Base-by-base conservation (phyloP, 352 stramenopile genomes). In the Phytophthora melonis region DNA sequence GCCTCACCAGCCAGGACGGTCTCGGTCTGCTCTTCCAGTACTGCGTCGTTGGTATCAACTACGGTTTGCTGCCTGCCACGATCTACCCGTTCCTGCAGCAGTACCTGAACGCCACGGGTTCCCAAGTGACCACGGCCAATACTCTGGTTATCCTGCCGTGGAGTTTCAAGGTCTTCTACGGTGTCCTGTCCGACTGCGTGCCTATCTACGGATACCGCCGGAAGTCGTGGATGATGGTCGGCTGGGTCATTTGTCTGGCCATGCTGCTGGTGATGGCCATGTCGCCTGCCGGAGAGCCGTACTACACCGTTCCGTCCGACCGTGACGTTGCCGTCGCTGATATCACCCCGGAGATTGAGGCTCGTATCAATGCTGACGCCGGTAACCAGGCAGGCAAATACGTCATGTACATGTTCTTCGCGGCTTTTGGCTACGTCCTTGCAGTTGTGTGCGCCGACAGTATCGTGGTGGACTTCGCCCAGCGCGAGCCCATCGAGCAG, bases 141-240 rank as follows among this genome's bases (percentile, higher is more conserved):
- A 74, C 73, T 2, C 63, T 93, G 49, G 75, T 93, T 2, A 81
- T 79, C 58, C 67, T 92, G 11, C 83, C 81, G 32, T 93, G 86
- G 86, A 83, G 68, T 30, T 93, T 92, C 70, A 93, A 95, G 70
- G 78, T 90, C 14, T 74, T 74, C 54, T 77, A 77, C 54, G 70
- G 70, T 27, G 64, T 69, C 14, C 18, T 74, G 27, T 78, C 78
- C 14, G 90, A 95, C 74, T 95, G 87, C 70, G 80, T 92, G 34
- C 88, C 88, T 18, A 87, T 94, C 18, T 75, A 36, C 10, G 71
- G 71, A 21, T 75, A 75, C 49, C 71, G 71, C 41, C 71, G 71
- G 23, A 64, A 66, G n/a, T 27, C 59, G 10, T 78, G 64, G 58
- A 75, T 78, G 66, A 30, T 78, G 27, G 74, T 92, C 41, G 88